Base-by-base conservation (phyloP, 495 filamentous ascomycete species). In the Podospora pseudocomata region DNA sequence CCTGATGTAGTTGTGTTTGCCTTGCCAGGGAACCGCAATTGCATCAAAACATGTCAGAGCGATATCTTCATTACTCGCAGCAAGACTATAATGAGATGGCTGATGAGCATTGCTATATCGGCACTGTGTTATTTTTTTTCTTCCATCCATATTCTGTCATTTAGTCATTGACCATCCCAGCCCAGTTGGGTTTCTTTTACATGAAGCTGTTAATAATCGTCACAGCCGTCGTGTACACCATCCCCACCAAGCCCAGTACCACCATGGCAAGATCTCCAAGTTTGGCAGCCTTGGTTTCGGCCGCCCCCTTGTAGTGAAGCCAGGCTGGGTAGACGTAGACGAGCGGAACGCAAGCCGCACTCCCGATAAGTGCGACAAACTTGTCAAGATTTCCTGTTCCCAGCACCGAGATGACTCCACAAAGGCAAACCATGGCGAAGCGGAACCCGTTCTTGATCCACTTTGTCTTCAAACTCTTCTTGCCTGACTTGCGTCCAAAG, bases 311-410 rank as follows among this genome's bases (percentile, higher is more conserved):
- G 67, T 80, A 87, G 72, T 91, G 88, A 66, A 90, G 71, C 63
- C 78, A 86, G 4, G 87, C 81, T 65, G 95, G 96, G 77, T 99
- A 99, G 53, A 99, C 93, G 76, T 97, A 97, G 60, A 98, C 94
- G 61, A 99, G 80, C 13, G 95, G 95, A 67, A 99, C 84, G 63
- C 88, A 90, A 3, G 88, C 88, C 66, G 87, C 84, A 20, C 79
- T 83, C 0, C 88, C 88, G 68, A 89, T 89, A 28, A 90, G 73
- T 0, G 87, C 85, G 0, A 90, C 88, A 67, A 90, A 90, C 60
- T 83, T 84, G 73, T 90, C 88, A 56, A 90, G 74, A 72, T 89
- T 86, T 5, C 81, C 84, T 0, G 88, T 85, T 3, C 87, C 87
- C 0, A 81, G 9, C 5, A 85, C 80, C 3, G 86, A 78, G 32